Evolutionary conservation across 2,329 filamentous ascomycete species (phyloP).

Genomic region (Diaporthe velutina): DNA sequence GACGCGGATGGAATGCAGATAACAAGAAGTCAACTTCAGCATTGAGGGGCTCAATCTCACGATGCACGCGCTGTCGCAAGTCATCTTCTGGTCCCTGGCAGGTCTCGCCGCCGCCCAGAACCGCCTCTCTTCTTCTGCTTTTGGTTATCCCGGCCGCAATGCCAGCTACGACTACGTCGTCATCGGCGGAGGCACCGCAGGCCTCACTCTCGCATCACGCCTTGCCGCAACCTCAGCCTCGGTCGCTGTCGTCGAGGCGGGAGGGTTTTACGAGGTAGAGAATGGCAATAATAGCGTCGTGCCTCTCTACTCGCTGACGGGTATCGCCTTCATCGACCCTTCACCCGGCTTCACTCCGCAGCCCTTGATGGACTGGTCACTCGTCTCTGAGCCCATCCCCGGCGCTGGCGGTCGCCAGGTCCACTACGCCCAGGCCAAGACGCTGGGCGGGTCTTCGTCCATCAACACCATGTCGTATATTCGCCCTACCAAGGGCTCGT

Average conservation of each 20-base stretch:
- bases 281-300: slow-evolving; percentile 36
- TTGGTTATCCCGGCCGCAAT: slow-evolving; percentile 34
- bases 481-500: slow-evolving; percentile 24
- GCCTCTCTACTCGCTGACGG: slow-evolving; percentile 26
- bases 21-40: too few relatives aligned
- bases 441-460: slow-evolving; percentile 33
- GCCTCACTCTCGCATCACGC: slow-evolving; percentile 31
- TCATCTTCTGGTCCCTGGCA: not conserved
- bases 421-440: slow-evolving; percentile 36
- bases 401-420: not conserved
- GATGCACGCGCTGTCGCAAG: not conserved
- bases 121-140: slow-evolving; percentile 25
- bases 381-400: slow-evolving; percentile 29
- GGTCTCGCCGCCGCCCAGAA: not conserved
- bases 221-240: slow-evolving; percentile 27
- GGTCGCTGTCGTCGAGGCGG: slow-evolving; percentile 35
- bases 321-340: slow-evolving; percentile 19
- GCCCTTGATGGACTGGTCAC: slow-evolving; percentile 37
- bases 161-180: slow-evolving; percentile 37
- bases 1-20: not conserved
- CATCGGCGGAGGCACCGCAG: slow-evolving; percentile 35
- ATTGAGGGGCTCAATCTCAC: not conserved
- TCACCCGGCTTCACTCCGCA: slow-evolving; percentile 30
- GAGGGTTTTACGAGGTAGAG: slow-evolving; percentile 35
- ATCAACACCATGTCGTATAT: slow-evolving; percentile 35